phyloP scores from a whole-genome alignment of 257 asterid species.

The Jaltomata sinuosa region DNA sequence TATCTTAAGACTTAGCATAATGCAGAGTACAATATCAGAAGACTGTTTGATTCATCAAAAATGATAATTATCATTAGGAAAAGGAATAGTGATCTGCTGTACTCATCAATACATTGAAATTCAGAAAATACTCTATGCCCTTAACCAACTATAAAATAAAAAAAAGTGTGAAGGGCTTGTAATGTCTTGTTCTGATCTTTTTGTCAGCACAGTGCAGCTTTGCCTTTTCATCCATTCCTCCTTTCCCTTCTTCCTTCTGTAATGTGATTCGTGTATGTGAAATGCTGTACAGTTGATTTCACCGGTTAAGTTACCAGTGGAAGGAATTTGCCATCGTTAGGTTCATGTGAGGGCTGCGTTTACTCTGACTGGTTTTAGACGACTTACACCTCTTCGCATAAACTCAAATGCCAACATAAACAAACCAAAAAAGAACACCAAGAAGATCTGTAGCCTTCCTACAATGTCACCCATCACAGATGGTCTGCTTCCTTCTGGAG shows the following conservation, averaged over 20 bases:
- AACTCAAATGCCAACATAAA: slow-evolving; percentile 40
- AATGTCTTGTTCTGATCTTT: not conserved
- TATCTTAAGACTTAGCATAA: not conserved
- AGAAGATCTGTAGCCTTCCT: slow-evolving; percentile 43
- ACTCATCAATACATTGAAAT: not conserved
- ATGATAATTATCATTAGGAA: not conserved
- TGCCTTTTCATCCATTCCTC: not conserved
- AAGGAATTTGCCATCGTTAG: slow-evolving; percentile 14
- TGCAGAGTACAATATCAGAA: not conserved
- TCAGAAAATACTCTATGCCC: not conserved
- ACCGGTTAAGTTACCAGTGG: slow-evolving; percentile 25
- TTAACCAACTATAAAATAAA: not conserved
- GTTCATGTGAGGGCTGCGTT: slow-evolving; percentile 51
- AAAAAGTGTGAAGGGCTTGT: not conserved
- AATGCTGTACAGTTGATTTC: not conserved
- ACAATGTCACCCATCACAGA: slow-evolving; percentile 29
- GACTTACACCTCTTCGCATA: slow-evolving; percentile 40
- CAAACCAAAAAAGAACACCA: slow-evolving; percentile 45
- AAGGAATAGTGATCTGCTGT: not conserved
- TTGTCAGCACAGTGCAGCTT: not conserved
- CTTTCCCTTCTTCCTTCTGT: not conserved
- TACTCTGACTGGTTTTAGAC: slow-evolving; percentile 62
- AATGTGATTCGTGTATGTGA: not conserved
- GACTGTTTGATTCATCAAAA: not conserved
- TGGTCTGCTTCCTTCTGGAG: slow-evolving; percentile 25